Base-by-base conservation (phyloP, 257 asterid genomes). In the Pogostemon cablin region DNA sequence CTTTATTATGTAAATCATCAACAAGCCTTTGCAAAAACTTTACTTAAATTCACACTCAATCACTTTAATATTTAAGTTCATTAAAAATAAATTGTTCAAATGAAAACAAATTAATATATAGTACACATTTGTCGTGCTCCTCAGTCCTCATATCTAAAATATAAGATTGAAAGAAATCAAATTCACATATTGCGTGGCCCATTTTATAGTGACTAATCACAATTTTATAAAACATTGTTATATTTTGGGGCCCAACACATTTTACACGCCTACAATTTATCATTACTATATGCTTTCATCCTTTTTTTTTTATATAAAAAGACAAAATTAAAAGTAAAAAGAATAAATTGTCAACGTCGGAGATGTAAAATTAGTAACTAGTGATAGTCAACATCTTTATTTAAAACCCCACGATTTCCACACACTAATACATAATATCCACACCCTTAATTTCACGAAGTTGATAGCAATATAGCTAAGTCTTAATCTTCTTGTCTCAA, bases 261-360 rank as follows among this genome's bases (percentile, higher is more conserved):
- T 52, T 68, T 75, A 37, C 75, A 75, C 61, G 72, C 75, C 75
- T 58, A 61, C 58, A 37, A 62, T 68, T 53, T 61, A 32, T 35
- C 5, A 74, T 39, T 41, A 58, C 4, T 25, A 2, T 47, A 11
- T 7, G 0, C 55, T 57, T 15, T 47, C 47, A 46, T 4, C 35
- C 9, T 52, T 12, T 3, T 10, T 4, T 25, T 32, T 61, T 7
- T 50, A 7, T 5, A 11, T 5, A 42, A 11, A 17, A 7, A 9
- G 59, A 53, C 58, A 53, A 17, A 53, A 5, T 15, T 53, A 2
- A 3, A 47, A 47, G 52, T 47, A 47, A 4, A 48, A 0, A 48
- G n/a, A 48, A 10, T 46, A 11, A 12, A 5, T 12, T 0, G 59
- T 17, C 10, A 53, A 7, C 2, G 3, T n/a, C 58, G 20, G 11